Evolutionary conservation across 2,329 filamentous ascomycete species (phyloP).

Genomic region (Nemania serpens): DNA sequence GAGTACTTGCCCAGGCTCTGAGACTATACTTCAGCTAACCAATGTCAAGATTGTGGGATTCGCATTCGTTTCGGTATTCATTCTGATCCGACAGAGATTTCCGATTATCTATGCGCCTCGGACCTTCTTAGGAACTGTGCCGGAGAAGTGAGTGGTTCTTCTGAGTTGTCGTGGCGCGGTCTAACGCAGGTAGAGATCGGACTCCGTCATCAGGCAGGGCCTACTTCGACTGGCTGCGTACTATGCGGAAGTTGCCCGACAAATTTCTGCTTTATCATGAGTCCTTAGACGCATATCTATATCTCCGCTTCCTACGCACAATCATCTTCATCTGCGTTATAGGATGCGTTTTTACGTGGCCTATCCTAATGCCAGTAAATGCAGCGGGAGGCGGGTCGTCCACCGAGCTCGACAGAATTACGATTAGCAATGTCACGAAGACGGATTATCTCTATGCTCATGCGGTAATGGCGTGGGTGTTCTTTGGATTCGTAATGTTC

Average conservation of each 20-base stretch:
- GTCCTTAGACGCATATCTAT: slow-evolving; percentile 86
- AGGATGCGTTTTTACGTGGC: slow-evolving; percentile 82
- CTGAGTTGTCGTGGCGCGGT: not conserved
- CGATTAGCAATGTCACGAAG: slow-evolving; percentile 57
- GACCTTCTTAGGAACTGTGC: slow-evolving; percentile 38
- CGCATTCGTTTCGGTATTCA: slow-evolving; percentile 36
- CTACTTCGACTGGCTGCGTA: slow-evolving; percentile 37
- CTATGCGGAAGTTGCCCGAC: slow-evolving; percentile 61
- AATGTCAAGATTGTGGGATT: slow-evolving; percentile 32
- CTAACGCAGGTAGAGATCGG: slow-evolving; percentile 35
- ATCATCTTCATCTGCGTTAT: slow-evolving; percentile 77
- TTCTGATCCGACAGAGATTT: slow-evolving; percentile 36
- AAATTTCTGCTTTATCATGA: slow-evolving; percentile 83
- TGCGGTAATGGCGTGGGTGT: slow-evolving; percentile 78
- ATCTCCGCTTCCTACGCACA: slow-evolving; percentile 83
- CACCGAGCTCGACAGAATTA: slow-evolving; percentile 68
- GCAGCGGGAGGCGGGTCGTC: slow-evolving; percentile 73
- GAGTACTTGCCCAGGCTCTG: slow-evolving; percentile 17
- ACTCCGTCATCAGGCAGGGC: slow-evolving; percentile 34
- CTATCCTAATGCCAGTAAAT: slow-evolving; percentile 82
- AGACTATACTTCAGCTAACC: slow-evolving; percentile 21
- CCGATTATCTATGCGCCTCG: slow-evolving; percentile 39
- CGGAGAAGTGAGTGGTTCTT: slow-evolving; percentile 36
- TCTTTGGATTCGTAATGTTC: slow-evolving; percentile 87
- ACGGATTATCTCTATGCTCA: slow-evolving; percentile 78